Evolutionary conservation across 352 stramenopile genomes (phyloP).

Genomic region (Lagenidium sp.): DNA sequence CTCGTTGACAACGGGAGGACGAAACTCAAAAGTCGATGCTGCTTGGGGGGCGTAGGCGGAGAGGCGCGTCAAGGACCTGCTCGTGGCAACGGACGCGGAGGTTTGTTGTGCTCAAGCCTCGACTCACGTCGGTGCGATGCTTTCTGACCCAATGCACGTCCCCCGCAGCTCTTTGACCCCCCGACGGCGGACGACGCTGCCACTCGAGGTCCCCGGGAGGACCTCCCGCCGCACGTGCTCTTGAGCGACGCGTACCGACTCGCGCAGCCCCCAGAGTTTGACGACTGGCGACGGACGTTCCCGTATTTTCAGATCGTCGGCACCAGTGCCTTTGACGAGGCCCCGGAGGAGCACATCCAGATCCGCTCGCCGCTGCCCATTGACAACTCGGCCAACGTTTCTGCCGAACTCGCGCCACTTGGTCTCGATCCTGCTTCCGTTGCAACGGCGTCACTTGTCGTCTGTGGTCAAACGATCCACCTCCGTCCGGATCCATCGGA

Average conservation of each 20-base stretch:
- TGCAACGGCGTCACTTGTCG: not conserved
- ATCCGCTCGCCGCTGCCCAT: constrained; percentile 1
- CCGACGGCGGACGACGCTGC: not conserved
- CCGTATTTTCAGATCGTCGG: constrained; percentile 29
- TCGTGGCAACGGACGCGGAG: constrained; percentile 21
- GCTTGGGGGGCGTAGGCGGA: constrained; percentile 20
- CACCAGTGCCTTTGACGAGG: constrained; percentile 10
- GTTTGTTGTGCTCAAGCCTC: constrained; percentile 2
- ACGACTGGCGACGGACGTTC: constrained; percentile 37
- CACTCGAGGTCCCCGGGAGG: constrained; percentile 1
- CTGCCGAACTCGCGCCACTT: constrained; percentile 7
- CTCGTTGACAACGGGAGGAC: not conserved
- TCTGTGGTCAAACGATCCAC: not conserved
- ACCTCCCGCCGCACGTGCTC: constrained; percentile 22
- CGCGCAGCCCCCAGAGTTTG: constrained; percentile 31
- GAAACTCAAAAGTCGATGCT: not conserved
- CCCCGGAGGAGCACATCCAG: constrained; percentile 34
- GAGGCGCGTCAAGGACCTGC: constrained; percentile 22
- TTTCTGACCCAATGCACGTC: not conserved
- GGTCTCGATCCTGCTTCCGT: too few species aligned
- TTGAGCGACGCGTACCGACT: constrained; percentile 41
- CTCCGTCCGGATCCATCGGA: constrained; percentile 3
- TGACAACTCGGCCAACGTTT: not conserved
- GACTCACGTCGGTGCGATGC: not conserved
- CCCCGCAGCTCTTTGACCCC: not conserved